Base-by-base conservation (phyloP, 2,329 filamentous ascomycete genomes). In the Coniochaeta sp. region DNA sequence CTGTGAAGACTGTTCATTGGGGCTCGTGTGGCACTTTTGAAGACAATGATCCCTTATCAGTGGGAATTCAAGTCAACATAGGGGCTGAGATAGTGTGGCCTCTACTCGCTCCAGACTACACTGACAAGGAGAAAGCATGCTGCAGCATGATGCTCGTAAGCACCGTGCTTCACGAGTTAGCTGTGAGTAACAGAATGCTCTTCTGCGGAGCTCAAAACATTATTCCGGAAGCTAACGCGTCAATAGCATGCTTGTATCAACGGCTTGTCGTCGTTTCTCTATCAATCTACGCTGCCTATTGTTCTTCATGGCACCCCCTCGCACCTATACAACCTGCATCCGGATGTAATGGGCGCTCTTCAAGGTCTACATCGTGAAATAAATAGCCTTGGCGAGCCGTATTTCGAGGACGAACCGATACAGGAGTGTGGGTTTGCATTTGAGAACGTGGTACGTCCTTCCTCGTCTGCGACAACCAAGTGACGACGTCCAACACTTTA, bases 111-210 rank as follows among this genome's bases (percentile, higher is more conserved):
- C 56, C 58, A 12, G 16, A 22, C 14, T 58, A 59, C 28, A 61
- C 50, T 0, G 6, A 16, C 12, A 60, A 58, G 36, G 62, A 63
- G 52, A 62, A 65, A 36, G 61, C 55, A 16, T 42, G 28, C 5
- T 52, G 44, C 42, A 62, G 60, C 3, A 32, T 59, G 4, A 28
- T 58, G 9, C 17, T 65, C 6, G 62, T 59, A 1, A 42, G 9
- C 14, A 60, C 58, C 16, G 17, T 65, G 8, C 56, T 64, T 32
- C 63, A 64, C 32, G 63, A 65, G 50, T 17, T 65, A 26, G 61
- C 59, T 17, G 63, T 65, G 59, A 52, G 63, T 30, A 47, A 1
- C 22, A 47, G 42, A 3, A 47, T 24, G 10, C 4, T 22, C 19
- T 47, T 9, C 5, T 16, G 4, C 7, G 24, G 40, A 5, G 42